Base-by-base conservation (phyloP, 345 rosid species). In the Linum trigynum region DNA sequence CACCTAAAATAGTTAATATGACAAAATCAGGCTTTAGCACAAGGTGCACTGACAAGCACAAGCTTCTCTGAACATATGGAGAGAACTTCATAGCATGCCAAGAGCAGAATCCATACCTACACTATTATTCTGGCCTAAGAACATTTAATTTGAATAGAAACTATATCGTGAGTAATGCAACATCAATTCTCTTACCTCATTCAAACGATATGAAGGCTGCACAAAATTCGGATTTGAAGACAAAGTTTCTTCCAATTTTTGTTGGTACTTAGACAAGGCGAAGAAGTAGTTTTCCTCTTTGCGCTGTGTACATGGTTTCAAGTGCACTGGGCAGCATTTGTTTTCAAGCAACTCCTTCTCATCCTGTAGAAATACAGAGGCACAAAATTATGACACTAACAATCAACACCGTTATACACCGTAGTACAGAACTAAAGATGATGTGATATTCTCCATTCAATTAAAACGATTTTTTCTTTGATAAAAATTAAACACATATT, bases 221-320 rank as follows among this genome's bases (percentile, higher is more conserved):
- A 92, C 90, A 75, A 92, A 86, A 64, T 81, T 74, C 70, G 92
- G 85, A 78, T 89, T 85, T 71, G 75, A 75, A 2, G 72, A 66
- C 78, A 92, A 78, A 67, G 64, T 75, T 12, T 87, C 91, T 83
- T 92, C 96, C 63, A 92, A 78, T 38, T 61, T 71, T 65, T 87
- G 85, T 80, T 92, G 96, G 74, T 92, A 92, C 71, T 87, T 92
- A 2, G 97, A 92, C 72, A 92, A 65, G 65, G 95, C 89, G 71
- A 92, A 92, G 84, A 92, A 90, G 75, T 82, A 92, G 71, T 87
- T 89, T 71, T 92, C 96, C 82, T 92, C 98, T 76, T 88, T 92
- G 65, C 94, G 82, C 10, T 62, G 72, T 69, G 81, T 77, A 74
- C 98, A 92, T 65, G 96, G 97, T 82, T 76, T 81, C 71, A 83